Evolutionary conservation across 345 rosid species (phyloP), one percentile per base, ranked within the genome.

Genomic region (Excoecaria cochinchinensis): DNA sequence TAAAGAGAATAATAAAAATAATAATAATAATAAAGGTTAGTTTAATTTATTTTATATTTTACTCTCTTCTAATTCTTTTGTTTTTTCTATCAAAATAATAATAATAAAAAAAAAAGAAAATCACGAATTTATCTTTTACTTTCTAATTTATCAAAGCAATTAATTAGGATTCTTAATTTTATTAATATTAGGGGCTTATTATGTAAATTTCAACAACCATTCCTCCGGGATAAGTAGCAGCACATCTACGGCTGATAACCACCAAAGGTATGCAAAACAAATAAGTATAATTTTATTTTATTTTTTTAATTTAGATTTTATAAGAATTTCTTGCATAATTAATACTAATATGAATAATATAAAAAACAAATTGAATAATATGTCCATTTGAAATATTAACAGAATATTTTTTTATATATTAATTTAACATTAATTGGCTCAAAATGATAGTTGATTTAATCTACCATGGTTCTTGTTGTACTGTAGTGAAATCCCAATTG

Each of bases 401-500:
- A 31, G 31, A 31, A 31, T 44, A 40, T 5, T 17, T 13, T 17
- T 39, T 3, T 22, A 13, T 9, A 40, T 39, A 19, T 39, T 0
- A 19, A 57, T 57, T 7, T 10, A 4, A n/a, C 31, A 31, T 31
- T 31, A 31, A 31, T 31, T 31, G 31, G 31, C 31, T 31, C 31
- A 31, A 31, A 31, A 31, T 31, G 31, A 31, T 31, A 31, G 31
- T 31, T 31, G 31, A 52, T 52, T 52, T 3, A 52, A 3, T 52
- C 19, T 12, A 52, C 61, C 9, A 66, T 42, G 31, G 39, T 63
- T 52, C 8, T 46, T 61, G 74, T 44, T 57, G 50, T 73, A 80
- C 55, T 77, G 2, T 31, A 89, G 92, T 72, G 90, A 88, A 60
- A 82, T 76, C 67, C 87, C 83, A 48, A 71, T 87, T 46, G 80